Conservation (phyloP, 1,284 basidiomycete genomes). For the Puccinia triticina region DNA sequence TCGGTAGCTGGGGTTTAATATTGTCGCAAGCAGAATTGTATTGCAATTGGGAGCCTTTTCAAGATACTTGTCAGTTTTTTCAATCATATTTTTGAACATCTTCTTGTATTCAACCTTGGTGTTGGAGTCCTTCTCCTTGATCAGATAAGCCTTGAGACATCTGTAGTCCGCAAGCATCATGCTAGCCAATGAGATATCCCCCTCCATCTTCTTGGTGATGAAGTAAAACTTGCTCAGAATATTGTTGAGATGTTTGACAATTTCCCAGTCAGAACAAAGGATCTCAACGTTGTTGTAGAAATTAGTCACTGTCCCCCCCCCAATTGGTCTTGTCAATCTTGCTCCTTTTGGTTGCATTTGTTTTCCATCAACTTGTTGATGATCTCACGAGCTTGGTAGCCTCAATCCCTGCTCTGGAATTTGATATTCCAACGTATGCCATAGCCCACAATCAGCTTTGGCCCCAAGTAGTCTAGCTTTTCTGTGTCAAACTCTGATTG, state of each 20-base stretch:
- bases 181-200: neutral
- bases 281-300: neutral
- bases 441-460: no score
- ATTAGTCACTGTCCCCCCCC: neutral
- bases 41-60: slow-evolving; percentile 3
- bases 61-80: neutral
- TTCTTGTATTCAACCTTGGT: neutral
- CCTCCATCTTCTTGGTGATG: no score
- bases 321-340: neutral
- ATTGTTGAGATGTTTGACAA: neutral
- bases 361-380: neutral
- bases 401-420: no score
- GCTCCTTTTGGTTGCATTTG: no score
- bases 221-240: neutral
- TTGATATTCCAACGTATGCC: neutral
- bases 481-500: neutral
- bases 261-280: neutral
- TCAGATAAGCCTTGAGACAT: neutral
- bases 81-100: neutral
- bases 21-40: neutral
- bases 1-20: neutral
- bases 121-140: neutral
- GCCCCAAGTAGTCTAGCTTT: slow-evolving; percentile 7
- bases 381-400: neutral
- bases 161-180: neutral